Base-by-base conservation (phyloP, 305 asterid species). In the Fraxinus xanthoxyloides region DNA sequence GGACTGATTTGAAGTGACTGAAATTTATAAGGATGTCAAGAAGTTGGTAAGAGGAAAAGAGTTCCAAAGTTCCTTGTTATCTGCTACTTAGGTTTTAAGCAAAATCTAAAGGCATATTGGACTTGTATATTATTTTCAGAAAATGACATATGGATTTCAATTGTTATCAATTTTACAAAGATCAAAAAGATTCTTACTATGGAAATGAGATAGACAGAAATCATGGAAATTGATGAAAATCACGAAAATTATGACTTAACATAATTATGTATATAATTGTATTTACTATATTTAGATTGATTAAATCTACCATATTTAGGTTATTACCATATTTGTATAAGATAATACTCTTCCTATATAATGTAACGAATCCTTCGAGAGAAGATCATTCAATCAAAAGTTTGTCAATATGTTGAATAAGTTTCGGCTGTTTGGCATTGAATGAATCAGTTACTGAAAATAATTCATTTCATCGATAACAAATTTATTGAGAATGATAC, bases 71-170 rank as follows among this genome's bases (percentile, higher is more conserved):
- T 3, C 36, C 17, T 65, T 65, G 73, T 67, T 30, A 28, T 67
- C 75, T 69, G 75, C 40, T 69, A 69, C 75, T 69, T 69, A 15
- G 40, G 40, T 12, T 69, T 69, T 30, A 69, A 69, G 75, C 75
- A 69, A 69, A 69, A 13, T 26, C 75, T 69, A 69, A 69, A 69
- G 75, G 38, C 40, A 12, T 69, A 30, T 69, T 3, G 3, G 8
- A 28, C 36, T 69, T 69, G 75, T 67, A 67, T 28, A 69, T 69
- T 69, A 23, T 69, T 69, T 69, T 69, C 75, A 69, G 75, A 69
- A 69, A 69, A 69, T 30, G 75, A 69, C 38, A 15, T 30, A 13
- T 30, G 40, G 75, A 69, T 69, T 69, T 69, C 75, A 69, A 69
- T 24, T 24, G 10, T 26, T 65, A 26, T 65, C 40, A 13, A 28